Percentiles rank a stretch among this genome's conserved stretches.
Evolutionary conservation across 2,329 filamentous ascomycete species (phyloP).

Genomic region (Monosporascus sp.): DNA sequence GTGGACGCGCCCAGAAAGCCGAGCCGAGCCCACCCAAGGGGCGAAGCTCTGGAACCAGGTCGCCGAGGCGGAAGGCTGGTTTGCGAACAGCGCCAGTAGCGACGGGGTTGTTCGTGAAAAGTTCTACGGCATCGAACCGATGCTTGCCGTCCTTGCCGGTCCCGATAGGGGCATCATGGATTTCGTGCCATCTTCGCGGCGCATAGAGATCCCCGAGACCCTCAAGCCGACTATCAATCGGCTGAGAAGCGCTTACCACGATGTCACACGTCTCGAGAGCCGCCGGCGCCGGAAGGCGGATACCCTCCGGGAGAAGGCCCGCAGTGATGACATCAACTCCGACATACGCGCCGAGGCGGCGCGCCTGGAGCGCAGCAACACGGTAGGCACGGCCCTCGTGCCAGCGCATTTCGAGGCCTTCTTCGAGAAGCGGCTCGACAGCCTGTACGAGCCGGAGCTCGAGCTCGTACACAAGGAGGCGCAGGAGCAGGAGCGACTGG

Average conservation of each 20-base stretch:
- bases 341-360: slow-evolving; percentile 80
- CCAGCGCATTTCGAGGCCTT: slow-evolving; percentile 89
- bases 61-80: slow-evolving; percentile 79
- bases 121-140: slow-evolving; percentile 67
- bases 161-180: slow-evolving; percentile 78
- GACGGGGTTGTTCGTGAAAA: slow-evolving; percentile 68
- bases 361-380: slow-evolving; percentile 79
- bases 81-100: slow-evolving; percentile 58
- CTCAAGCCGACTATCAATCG: slow-evolving; percentile 75
- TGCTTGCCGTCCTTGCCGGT: slow-evolving; percentile 72
- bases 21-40: slow-evolving; percentile 57
- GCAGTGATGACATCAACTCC: slow-evolving; percentile 81
- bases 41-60: slow-evolving; percentile 70
- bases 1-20: slow-evolving; percentile 70
- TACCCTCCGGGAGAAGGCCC: slow-evolving; percentile 70
- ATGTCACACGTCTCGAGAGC: slow-evolving; percentile 78
- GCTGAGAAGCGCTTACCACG: slow-evolving; percentile 76
- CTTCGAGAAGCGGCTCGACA: slow-evolving; percentile 74
- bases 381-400: slow-evolving; percentile 71
- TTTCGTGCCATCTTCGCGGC: slow-evolving; percentile 81
- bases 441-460: slow-evolving; percentile 72
- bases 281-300: slow-evolving; percentile 76
- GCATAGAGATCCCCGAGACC: slow-evolving; percentile 72
- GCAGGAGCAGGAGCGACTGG: slow-evolving; percentile 69
- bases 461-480: slow-evolving; percentile 66